phyloP scores from a whole-genome alignment of 805 yeast genomes.

The Kazachstania kunashirensis region DNA sequence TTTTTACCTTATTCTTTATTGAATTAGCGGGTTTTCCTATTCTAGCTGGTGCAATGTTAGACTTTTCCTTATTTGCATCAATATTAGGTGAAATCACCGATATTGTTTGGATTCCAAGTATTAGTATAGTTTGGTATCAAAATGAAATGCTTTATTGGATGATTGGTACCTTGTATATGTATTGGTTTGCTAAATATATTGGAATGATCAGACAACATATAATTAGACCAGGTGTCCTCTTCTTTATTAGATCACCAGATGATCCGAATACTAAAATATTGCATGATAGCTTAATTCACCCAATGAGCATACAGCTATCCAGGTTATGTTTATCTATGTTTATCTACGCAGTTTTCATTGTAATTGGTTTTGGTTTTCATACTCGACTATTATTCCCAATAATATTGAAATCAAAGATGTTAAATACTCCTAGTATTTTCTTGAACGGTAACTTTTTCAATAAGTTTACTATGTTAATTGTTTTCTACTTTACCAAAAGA shows the following conservation, averaged over 20 bases:
- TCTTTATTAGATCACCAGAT: slow-evolving; percentile 87
- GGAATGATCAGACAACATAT: slow-evolving; percentile 68
- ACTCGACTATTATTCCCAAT: slow-evolving; percentile 40
- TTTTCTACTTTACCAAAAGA: slow-evolving; percentile 22
- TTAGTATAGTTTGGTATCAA: slow-evolving; percentile 18
- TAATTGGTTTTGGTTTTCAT: slow-evolving; percentile 63
- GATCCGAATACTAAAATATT: slow-evolving; percentile 82
- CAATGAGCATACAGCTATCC: slow-evolving; percentile 61
- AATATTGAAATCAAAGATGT: slow-evolving; percentile 22
- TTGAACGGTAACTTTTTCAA: slow-evolving; percentile 4
- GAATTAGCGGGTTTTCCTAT: slow-evolving; percentile 83
- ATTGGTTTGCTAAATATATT: slow-evolving; percentile 72
- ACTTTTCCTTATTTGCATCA: slow-evolving; percentile 41
- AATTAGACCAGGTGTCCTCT: slow-evolving; percentile 80
- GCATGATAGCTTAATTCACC: slow-evolving; percentile 76
- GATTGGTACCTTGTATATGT: slow-evolving; percentile 79
- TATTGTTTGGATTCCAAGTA: slow-evolving; percentile 17
- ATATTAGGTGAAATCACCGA: slow-evolving; percentile 12
- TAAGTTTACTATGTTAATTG: slow-evolving; percentile 30
- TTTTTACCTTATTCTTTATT: slow-evolving; percentile 59
- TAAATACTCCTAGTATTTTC: slow-evolving; percentile 10
- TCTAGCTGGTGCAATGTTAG: slow-evolving; percentile 72
- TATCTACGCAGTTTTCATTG: slow-evolving; percentile 64
- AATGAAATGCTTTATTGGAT: slow-evolving; percentile 43
- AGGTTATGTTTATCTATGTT: slow-evolving; percentile 63